Percentiles rank a stretch among this genome's conserved stretches.
phyloP scores from a whole-genome alignment of 305 asterid genomes.

The Fraxinus sp. region DNA sequence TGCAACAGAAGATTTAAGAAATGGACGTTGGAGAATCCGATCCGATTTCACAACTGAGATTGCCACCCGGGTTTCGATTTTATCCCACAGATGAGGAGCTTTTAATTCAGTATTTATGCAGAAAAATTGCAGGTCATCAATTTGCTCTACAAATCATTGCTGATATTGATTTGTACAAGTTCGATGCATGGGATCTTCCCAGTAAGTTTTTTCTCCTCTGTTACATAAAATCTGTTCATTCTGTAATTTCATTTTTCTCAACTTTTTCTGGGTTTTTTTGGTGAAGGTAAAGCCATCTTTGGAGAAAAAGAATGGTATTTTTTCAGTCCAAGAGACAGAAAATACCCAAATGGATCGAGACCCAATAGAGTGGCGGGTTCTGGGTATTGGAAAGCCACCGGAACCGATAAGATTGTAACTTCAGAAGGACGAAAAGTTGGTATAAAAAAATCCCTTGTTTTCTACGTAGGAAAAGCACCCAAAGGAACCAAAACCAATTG shows the following conservation, averaged over 20 bases:
- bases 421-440: constrained; percentile 4
- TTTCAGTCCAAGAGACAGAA: neutral
- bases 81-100: neutral
- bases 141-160: neutral
- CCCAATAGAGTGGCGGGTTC: neutral
- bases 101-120: neutral
- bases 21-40: neutral
- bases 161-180: neutral
- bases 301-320: constrained; percentile 6
- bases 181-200: neutral
- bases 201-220: neutral
- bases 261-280: neutral
- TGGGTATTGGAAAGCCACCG: constrained; percentile 1
- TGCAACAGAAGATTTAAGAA: neutral
- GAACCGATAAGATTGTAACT: constrained; percentile 4
- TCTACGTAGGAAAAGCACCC: constrained; percentile 1
- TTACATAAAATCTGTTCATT: neutral
- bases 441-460: neutral
- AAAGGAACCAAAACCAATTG: constrained; percentile 11
- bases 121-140: neutral
- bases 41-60: neutral
- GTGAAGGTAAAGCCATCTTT: neutral
- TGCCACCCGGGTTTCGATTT: constrained; percentile 1
- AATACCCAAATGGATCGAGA: neutral
- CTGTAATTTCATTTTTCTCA: neutral